Percentiles rank a stretch among this genome's conserved stretches.
phyloP scores from a whole-genome alignment of 2,329 filamentous ascomycete genomes.

The Fusarium mangiferae region DNA sequence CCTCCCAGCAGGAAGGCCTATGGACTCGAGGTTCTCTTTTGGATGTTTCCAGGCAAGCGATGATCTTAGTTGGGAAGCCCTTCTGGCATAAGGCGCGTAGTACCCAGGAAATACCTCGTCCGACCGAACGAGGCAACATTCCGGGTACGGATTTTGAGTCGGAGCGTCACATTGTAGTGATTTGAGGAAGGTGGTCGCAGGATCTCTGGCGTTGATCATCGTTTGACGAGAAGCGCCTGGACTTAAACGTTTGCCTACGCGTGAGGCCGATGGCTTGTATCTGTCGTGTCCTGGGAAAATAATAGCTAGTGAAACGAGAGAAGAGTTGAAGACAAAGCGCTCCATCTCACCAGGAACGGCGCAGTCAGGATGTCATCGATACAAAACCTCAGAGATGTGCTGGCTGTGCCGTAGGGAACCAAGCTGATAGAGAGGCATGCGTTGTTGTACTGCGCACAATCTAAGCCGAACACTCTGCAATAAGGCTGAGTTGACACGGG shows the following conservation, averaged over 20 bases:
- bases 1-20: neutral
- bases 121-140: neutral
- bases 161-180: conserved; percentile 2
- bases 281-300: too few species aligned
- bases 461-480: neutral
- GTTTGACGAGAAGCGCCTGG: too few species aligned
- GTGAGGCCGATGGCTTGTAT: neutral
- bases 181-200: neutral
- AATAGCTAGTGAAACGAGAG: neutral
- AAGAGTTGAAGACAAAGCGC: neutral
- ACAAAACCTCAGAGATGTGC: neutral
- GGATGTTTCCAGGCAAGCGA: conserved; percentile 11
- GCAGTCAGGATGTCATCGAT: neutral
- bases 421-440: neutral
- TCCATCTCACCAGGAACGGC: neutral
- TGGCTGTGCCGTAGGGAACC: neutral
- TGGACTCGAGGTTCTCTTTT: neutral
- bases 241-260: rapidly evolving
- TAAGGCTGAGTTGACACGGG: neutral
- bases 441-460: too few species aligned
- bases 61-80: neutral
- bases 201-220: neutral
- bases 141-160: neutral
- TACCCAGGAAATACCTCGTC: neutral
- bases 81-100: conserved; percentile 19